These are phyloP conservation scores for Neonectria magnoliae DNA, from an alignment of 2,329 filamentous ascomycete species.

Conservation along the genomic window DNA sequence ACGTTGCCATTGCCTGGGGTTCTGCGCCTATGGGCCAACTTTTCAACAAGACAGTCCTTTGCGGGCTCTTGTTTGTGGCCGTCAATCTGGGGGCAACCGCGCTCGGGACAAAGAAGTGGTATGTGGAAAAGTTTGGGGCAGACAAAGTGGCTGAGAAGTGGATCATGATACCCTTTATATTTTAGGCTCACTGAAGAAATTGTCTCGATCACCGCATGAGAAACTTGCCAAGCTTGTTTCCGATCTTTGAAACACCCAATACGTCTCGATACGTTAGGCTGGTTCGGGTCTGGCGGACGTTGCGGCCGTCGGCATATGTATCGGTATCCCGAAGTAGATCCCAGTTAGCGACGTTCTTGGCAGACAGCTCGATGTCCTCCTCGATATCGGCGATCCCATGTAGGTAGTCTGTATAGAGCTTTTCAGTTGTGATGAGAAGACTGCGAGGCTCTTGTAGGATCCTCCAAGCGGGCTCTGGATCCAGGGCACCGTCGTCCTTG, in stretches of 20 bases:
- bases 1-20: slow-evolving; percentile 78
- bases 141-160: slow-evolving; percentile 71
- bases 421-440: slow-evolving; percentile 75
- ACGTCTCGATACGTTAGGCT: slow-evolving; percentile 90
- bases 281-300: slow-evolving; percentile 68
- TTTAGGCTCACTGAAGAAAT: slow-evolving; percentile 50
- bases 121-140: slow-evolving; percentile 76
- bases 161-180: slow-evolving; percentile 80
- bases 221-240: slow-evolving; percentile 70
- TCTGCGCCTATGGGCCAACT: slow-evolving; percentile 73
- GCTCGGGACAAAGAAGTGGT: slow-evolving; percentile 81
- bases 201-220: slow-evolving; percentile 48
- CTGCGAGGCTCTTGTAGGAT: slow-evolving; percentile 88
- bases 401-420: slow-evolving; percentile 75
- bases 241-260: slow-evolving; percentile 79
- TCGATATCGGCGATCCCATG: slow-evolving; percentile 78
- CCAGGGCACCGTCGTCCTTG: slow-evolving; percentile 68
- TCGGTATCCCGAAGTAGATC: slow-evolving; percentile 64
- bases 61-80: slow-evolving; percentile 76
- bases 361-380: slow-evolving; percentile 72
- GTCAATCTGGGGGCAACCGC: slow-evolving; percentile 87
- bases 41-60: slow-evolving; percentile 78
- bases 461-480: slow-evolving; percentile 60
- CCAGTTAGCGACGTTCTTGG: slow-evolving; percentile 78
- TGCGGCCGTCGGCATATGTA: slow-evolving; percentile 61